Base-by-base conservation (phyloP, 352 stramenopile genomes). In the Pythium phragmiticola region DNA sequence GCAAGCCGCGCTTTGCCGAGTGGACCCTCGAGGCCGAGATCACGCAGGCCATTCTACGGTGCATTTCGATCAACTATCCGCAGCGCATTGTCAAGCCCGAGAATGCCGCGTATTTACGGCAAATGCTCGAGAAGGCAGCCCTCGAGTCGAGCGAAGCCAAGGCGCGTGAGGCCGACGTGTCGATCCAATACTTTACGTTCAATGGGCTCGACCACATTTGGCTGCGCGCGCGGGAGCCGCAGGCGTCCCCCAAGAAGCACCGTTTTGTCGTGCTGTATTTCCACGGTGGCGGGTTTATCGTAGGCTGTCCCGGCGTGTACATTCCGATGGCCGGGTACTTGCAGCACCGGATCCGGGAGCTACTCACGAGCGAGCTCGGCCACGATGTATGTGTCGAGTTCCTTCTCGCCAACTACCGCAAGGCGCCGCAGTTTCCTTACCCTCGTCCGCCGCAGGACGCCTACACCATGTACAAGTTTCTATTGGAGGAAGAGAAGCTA, bases 381-480 rank as follows among this genome's bases (percentile, higher is more conserved):
- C 7, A 39, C 4, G 13, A 53, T 13, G 34, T 39, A 0, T 14
- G 34, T 39, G 46, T 63, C 34, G 61, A 68, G 2, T 30, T 58
- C 5, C n/a, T 73, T 12, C 60, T 73, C 0, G 60, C 54, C 49
- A 68, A 73, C 45, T 73, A 73, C 46, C 66, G 66, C 50, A 73
- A 73, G 56, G 58, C 30, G 5, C 66, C 66, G 1, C 48, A 69
- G 43, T 34, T 37, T 16, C 34, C 21, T 8, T 63, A 63, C 30
- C 66, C 66, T 1, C 14, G 55, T 1, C 48, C 48, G 0, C 42
- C 48, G 14, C 14, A 47, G 8, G 66, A 73, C 47, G 49, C 60
- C 5, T 14, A 63, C 19, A 33, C 36, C 21, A 59, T 65, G 60
- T 73, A 69, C 54, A 34, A 62, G n/a, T 63, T 60, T 19, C 28